Evolutionary conservation across 257 asterid species (phyloP), one percentile per base, ranked within the genome.

Genomic region (Capsicum chinense): DNA sequence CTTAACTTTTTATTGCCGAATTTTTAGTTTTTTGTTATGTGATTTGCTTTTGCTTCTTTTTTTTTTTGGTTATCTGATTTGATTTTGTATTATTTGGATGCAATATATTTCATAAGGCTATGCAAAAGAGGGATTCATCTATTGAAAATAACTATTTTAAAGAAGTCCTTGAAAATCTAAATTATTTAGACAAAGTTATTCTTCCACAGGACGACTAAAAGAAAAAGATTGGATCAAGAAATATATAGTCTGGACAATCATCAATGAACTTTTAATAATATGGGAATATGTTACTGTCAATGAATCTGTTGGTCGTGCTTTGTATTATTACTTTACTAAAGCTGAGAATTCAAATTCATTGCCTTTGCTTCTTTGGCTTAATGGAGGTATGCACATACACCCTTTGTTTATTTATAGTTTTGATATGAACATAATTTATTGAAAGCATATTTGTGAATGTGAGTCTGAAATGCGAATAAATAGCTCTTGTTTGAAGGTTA

Each of bases 311-410:
- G 94, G 93, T 21, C 73, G 91, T 80, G 89, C 93, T 6, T 83
- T 90, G 44, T 91, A 86, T 52, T 91, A 91, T 84, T 92, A 90
- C 79, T 88, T 91, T 17, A 90, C 83, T 4, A 92, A 91, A 88
- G 89, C 90, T 1, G 50, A 84, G 2, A 84, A 90, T 66, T 78
- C 93, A 1, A 56, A 87, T 39, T 42, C 83, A 69, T 86, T 86
- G 26, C 92, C 93, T 39, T 85, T 91, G 56, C 86, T 89, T 80
- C 83, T 90, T 59, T 92, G 96, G 96, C 84, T 92, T 58, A 91
- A 88, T 80, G 93, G 93, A 87, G 92, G 96, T 91, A 87, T 74
- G 48, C 12, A 3, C 6, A 48, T 6, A n/a, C 16, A 48, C 5
- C 10, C n/a, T 73, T 48, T 50, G 0, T 83, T 35, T 9, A 3